These are phyloP conservation scores for Trifolium repens DNA, from an alignment of 306 rosid genomes.

Conservation along the genomic window DNA sequence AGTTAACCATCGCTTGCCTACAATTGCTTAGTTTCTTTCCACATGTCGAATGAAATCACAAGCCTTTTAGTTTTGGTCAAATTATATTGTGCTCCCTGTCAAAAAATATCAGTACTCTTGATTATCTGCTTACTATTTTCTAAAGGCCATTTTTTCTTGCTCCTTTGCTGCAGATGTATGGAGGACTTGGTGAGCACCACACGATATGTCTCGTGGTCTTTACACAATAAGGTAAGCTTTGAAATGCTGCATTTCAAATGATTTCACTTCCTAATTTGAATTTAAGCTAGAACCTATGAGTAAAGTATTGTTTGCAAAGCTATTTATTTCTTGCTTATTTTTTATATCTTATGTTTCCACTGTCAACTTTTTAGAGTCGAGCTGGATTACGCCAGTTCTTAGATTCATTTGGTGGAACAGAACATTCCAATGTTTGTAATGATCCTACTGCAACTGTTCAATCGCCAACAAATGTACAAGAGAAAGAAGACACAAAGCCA, in stretches of 20 bases:
- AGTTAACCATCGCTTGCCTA: constrained; percentile 57
- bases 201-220: constrained; percentile 95
- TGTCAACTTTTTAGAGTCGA: constrained; percentile 71
- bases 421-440: constrained; percentile 56
- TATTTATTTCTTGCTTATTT: constrained; percentile 33
- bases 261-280: constrained; percentile 13
- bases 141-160: constrained; percentile 31
- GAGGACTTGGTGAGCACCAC: constrained; percentile 99
- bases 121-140: constrained; percentile 8
- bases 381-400: constrained; percentile 93
- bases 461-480: constrained; percentile 64
- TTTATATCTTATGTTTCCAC: constrained; percentile 36
- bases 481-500: constrained; percentile 77
- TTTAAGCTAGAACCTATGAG: constrained; percentile 19
- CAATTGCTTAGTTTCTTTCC: constrained; percentile 34
- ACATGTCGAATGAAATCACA: constrained; percentile 1
- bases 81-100: neutral
- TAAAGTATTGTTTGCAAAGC: constrained; percentile 34
- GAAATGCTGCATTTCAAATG: constrained; percentile 35
- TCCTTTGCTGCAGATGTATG: constrained; percentile 72
- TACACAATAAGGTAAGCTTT: constrained; percentile 84
- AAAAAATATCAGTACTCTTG: neutral
- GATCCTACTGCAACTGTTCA: constrained; percentile 51
- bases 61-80: neutral
- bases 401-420: constrained; percentile 96